Evolutionary conservation across 495 filamentous ascomycete genomes (phyloP).

Genomic region (Parathielavia hyrcaniae): DNA sequence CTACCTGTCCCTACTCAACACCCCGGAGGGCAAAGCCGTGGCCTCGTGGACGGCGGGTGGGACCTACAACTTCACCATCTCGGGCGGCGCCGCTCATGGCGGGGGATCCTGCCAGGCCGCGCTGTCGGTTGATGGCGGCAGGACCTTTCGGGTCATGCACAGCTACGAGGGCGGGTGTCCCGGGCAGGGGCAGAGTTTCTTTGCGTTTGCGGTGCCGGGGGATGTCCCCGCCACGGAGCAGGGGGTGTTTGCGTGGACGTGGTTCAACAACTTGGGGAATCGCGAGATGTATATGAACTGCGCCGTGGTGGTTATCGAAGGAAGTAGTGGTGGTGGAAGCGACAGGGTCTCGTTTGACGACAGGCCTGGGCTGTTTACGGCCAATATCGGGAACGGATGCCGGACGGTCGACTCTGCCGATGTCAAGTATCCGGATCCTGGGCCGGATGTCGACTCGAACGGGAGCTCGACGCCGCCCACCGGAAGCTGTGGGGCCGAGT

Average conservation of each 20-base stretch:
- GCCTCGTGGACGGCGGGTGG: constrained; percentile 49
- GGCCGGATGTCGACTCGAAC: constrained; percentile 39
- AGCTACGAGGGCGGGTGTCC: constrained; percentile 40
- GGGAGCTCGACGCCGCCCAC: neutral
- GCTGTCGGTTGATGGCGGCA: constrained; percentile 54
- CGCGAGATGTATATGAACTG: constrained; percentile 94
- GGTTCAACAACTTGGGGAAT: constrained; percentile 83
- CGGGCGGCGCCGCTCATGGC: constrained; percentile 51
- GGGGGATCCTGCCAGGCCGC: constrained; percentile 62
- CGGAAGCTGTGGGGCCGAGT: neutral
- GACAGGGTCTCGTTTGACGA: constrained; percentile 10
- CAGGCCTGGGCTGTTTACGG: constrained; percentile 44
- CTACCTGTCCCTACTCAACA: constrained; percentile 45
- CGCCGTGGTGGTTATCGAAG: constrained; percentile 50
- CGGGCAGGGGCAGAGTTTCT: constrained; percentile 21
- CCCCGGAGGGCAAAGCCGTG: constrained; percentile 38
- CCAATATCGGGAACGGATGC: constrained; percentile 43
- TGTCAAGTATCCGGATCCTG: constrained; percentile 58
- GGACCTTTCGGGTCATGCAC: constrained; percentile 44
- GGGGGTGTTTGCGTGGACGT: constrained; percentile 70
- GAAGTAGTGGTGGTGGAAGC: constrained; percentile 14
- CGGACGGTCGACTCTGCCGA: constrained; percentile 41
- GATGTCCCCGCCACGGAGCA: constrained; percentile 51
- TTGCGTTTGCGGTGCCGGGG: constrained; percentile 48
- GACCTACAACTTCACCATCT: constrained; percentile 50